These are phyloP conservation scores for Syncephalastrum racemosum DNA, from an alignment of 371 early-diverging fungal genomes.

Conservation along the genomic window DNA sequence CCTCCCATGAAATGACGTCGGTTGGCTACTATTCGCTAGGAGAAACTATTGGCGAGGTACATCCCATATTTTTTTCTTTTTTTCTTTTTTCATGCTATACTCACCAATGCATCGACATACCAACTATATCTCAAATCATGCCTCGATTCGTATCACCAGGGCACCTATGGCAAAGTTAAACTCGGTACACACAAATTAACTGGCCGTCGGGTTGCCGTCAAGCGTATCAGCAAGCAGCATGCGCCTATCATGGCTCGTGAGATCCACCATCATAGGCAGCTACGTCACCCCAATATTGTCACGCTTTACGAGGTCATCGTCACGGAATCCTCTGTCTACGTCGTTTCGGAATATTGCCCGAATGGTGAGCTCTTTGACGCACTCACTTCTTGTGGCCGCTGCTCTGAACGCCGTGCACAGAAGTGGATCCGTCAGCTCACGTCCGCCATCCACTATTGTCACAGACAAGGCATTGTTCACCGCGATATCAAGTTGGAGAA, in stretches of 20 bases:
- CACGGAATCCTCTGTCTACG: conserved; percentile 39
- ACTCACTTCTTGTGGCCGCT: conserved; percentile 36
- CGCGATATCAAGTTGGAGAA: conserved; percentile 83
- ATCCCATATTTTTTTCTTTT: not conserved
- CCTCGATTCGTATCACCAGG: conserved; percentile 32
- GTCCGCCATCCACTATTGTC: conserved; percentile 54
- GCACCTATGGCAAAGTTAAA: conserved; percentile 85
- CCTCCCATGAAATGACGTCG: conserved; percentile 15
- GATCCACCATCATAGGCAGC: conserved; percentile 78
- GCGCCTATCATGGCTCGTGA: conserved; percentile 79
- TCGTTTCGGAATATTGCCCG: conserved; percentile 61
- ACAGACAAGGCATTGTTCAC: conserved; percentile 57
- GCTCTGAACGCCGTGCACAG: conserved; percentile 36
- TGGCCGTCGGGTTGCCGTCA: conserved; percentile 71
- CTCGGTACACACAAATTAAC: conserved; percentile 73
- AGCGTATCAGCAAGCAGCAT: conserved; percentile 71
- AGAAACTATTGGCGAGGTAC: conserved; percentile 16
- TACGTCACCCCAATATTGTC: conserved; percentile 67
- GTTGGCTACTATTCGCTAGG: conserved; percentile 15
- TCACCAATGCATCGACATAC: conserved; percentile 13
- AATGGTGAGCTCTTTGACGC: conserved; percentile 65
- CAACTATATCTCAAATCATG: not conserved
- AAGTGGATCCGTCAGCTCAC: conserved; percentile 51
- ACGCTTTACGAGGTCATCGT: conserved; percentile 50
- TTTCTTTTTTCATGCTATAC: not conserved